Evolutionary conservation across 2,329 filamentous ascomycete genomes (phyloP).

Genomic region (Sarocladium strictum): DNA sequence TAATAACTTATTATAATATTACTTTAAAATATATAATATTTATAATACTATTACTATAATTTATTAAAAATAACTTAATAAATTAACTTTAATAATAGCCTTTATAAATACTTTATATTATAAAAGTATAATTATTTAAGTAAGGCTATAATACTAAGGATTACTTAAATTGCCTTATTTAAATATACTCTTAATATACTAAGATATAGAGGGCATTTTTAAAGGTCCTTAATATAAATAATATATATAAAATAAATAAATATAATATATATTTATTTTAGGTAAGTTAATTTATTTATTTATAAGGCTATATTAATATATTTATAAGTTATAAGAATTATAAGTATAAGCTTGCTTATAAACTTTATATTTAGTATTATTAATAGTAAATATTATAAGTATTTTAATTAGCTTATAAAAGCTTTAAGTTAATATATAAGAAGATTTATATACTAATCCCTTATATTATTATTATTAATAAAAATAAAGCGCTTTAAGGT

Average conservation of each 20-base stretch:
- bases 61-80: background rate
- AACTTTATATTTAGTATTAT: background rate
- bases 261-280: background rate
- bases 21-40: background rate
- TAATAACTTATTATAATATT: too few relatives aligned
- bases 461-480: background rate
- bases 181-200: background rate
- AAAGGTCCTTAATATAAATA: background rate
- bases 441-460: background rate
- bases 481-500: background rate
- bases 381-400: background rate
- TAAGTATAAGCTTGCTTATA: background rate
- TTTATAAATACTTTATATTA: background rate
- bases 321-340: background rate
- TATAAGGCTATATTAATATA: background rate
- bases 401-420: too few relatives aligned
- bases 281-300: background rate
- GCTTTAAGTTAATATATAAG: too few relatives aligned
- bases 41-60: background rate
- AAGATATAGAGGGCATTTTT: too few relatives aligned
- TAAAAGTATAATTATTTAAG: background rate
- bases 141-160: background rate
- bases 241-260: background rate
- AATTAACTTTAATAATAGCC: too few relatives aligned
- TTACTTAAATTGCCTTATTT: background rate